Base-by-base conservation (phyloP, 73 alveolate species). In the Stentor coeruleus region DNA sequence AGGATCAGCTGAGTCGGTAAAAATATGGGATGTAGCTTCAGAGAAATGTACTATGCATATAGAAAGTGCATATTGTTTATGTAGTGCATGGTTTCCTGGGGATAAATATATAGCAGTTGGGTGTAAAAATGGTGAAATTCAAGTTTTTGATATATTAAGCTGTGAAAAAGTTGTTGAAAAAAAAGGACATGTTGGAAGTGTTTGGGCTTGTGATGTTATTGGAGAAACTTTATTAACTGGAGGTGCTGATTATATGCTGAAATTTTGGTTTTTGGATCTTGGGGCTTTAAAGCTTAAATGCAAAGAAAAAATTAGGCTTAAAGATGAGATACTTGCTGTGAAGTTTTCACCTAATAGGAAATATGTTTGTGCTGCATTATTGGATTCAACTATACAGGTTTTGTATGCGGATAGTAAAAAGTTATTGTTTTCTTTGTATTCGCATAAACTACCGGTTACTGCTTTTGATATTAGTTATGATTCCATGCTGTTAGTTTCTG, bases 401-500 rank as follows among this genome's bases (percentile, higher is more conserved):
- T 85, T 87, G 88, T 59, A 30, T 30, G 85, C 80, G 36, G 98
- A 93, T 74, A 85, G 98, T 26, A 87, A 85, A 92, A 96, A 96
- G 94, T 86, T 94, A 2, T 93, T 86, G 86, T 74, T 96, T 58
- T 89, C 93, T 77, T 91, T 96, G 72, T 96, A 96, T 82, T 98
- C 98, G 3, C 99, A 96, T 88, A 90, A 89, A 80, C 92, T 96
- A 77, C 99, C 99, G 4, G 91, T 92, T 4, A 82, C 95, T 0
- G 77, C 93, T 77, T 92, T 94, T 85, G 98, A 93, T 79, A 92
- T 95, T 6, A 89, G 97, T 75, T 76, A 91, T 39, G 99, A 95
- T 89, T 87, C 87, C 74, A 58, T 86, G 58, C 84, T 95, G 76
- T 77, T 95, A 59, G 98, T 90, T 2, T 86, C 96, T 79, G 95